Base-by-base conservation (phyloP, 768 basidiomycete genomes). In the Amanita rubescens region DNA sequence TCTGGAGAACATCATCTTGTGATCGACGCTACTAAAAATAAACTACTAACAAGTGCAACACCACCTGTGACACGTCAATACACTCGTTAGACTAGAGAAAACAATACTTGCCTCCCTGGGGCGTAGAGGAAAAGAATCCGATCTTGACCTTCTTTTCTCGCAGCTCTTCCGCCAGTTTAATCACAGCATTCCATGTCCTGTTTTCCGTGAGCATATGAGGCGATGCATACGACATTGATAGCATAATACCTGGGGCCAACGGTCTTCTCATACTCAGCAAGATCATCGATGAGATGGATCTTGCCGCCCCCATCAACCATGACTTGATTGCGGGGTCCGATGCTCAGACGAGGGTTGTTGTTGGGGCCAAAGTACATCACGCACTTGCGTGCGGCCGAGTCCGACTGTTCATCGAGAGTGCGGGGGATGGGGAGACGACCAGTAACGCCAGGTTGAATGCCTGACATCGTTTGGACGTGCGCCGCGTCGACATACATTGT, bases 71-170 rank as follows among this genome's bases (percentile, higher is more conserved):
- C 57, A n/a, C 14, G 51, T 49, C 27, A 57, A 55, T 39, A n/a
- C 33, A 41, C 50, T 51, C 35, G 46, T 51, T 20, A 48, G 45
- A 51, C 33, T 24, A 48, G 33, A 37, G 53, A 17, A 37, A 48
- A 45, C 32, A 27, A 20, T 5, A 63, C 78, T 63, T 69, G 87
- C 87, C 84, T 75, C 94, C 94, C 72, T 95, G 92, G 10, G 94
- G 94, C 5, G 94, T 97, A 9, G 91, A 93, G 25, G 89, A 92
- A 71, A 95, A 95, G 79, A 95, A 95, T 20, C 85, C 87, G 58
- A 95, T 89, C 69, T 89, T 91, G 65, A 90, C 73, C 57, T 93
- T 87, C 71, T 87, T 90, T 67, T 87, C 83, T 53, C 85, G 83
- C 39, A 96, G 77, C 63, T 93, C 91, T 47, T 87, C 82, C 4